Percentiles rank a stretch among this genome's conserved stretches.
Evolutionary conservation across 805 yeast genomes (phyloP).

Genomic region (Candida awuae): DNA sequence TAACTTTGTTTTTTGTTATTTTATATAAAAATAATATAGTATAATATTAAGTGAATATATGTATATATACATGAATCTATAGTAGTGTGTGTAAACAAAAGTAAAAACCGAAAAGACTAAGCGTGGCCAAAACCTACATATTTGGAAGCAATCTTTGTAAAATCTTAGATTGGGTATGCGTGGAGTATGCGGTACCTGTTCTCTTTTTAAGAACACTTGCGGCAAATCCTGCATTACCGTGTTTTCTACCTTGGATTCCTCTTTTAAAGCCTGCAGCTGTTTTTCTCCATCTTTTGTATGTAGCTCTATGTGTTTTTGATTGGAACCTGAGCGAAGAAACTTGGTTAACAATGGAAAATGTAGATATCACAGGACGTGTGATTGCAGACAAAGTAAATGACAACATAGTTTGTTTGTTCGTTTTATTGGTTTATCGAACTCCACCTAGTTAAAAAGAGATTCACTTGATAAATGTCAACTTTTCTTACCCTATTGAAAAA

Average conservation of each 20-base stretch:
- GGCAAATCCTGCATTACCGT: constrained; percentile 89
- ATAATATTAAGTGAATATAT: neutral
- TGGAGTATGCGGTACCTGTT: constrained; percentile 51
- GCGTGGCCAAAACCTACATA: constrained; percentile 14
- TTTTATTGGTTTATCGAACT: too few relatives aligned
- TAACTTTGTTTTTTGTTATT: too few relatives aligned
- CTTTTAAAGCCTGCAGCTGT: constrained; percentile 62
- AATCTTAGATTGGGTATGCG: constrained; percentile 49
- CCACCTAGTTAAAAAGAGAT: too few relatives aligned
- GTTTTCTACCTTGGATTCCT: constrained; percentile 80
- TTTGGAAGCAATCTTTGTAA: constrained; percentile 48
- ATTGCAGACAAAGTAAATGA: constrained; percentile 8
- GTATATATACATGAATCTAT: neutral
- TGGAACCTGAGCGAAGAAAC: constrained; percentile 15
- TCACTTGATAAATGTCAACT: too few relatives aligned
- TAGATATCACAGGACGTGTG: constrained; percentile 12
- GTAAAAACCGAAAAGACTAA: too few relatives aligned
- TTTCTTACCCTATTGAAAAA: too few relatives aligned
- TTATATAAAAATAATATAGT: too few relatives aligned
- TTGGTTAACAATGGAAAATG: constrained; percentile 18
- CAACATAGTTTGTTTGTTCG: too few relatives aligned
- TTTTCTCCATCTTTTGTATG: constrained; percentile 79
- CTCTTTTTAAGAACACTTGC: constrained; percentile 48
- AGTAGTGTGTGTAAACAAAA: too few relatives aligned
- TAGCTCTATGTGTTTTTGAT: constrained; percentile 78